Percentiles rank a stretch among this genome's conserved stretches.
These are phyloP conservation scores for Lepidium africanum DNA, from an alignment of 345 rosid genomes.

Conservation along the genomic window DNA sequence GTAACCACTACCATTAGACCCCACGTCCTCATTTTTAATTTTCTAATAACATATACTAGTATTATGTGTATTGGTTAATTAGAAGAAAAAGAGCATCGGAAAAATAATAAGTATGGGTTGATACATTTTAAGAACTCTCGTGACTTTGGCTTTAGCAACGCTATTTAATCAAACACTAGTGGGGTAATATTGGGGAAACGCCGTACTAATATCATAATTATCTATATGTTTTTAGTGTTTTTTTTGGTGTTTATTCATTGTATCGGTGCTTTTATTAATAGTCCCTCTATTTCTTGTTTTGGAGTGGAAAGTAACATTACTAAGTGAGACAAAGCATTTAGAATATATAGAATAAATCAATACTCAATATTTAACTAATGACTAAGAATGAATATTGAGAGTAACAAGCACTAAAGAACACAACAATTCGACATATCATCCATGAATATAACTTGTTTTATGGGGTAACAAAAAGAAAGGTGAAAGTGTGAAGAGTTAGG, in stretches of 20 bases:
- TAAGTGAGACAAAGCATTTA: background rate
- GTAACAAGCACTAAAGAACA: background rate
- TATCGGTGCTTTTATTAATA: background rate
- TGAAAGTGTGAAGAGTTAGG: background rate
- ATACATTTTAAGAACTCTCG: background rate
- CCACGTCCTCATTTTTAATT: too few species aligned
- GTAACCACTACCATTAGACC: too few species aligned
- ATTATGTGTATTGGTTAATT: too few species aligned
- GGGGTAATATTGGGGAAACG: background rate
- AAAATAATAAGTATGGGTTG: background rate
- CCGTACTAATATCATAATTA: background rate
- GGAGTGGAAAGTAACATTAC: slow-evolving; percentile 1
- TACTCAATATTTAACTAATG: background rate
- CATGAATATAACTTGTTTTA: background rate
- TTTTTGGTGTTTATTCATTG: background rate
- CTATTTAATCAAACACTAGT: background rate
- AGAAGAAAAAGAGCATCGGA: background rate
- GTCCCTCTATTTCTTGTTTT: background rate
- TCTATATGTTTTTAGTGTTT: background rate
- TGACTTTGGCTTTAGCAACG: background rate
- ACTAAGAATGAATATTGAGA: background rate
- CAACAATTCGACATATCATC: background rate
- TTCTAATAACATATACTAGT: too few species aligned
- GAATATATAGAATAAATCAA: background rate
- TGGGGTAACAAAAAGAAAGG: background rate